These are phyloP conservation scores for Kwoniella europaea DNA, from an alignment of 768 basidiomycete genomes.

Conservation along the genomic window DNA sequence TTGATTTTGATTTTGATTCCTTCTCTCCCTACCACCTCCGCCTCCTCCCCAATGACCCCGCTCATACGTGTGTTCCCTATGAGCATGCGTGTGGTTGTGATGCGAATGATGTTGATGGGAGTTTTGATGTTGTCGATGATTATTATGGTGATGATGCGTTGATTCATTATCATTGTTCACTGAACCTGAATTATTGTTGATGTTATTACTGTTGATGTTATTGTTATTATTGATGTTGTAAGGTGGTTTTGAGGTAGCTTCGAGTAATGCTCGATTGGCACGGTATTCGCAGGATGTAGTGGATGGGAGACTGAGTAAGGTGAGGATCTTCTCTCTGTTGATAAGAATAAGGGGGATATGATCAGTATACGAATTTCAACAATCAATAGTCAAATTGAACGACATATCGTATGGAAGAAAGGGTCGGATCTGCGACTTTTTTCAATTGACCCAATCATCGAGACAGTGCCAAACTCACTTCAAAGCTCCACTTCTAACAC, in stretches of 20 bases:
- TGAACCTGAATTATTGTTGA: neutral
- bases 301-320: conserved; percentile 74
- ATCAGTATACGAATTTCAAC: too few relatives aligned
- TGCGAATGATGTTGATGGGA: conserved; percentile 14
- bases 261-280: conserved; percentile 65
- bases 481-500: conserved; percentile 77
- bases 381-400: too few relatives aligned
- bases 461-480: conserved; percentile 64
- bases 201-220: conserved; percentile 1
- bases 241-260: conserved; percentile 41
- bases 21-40: conserved; percentile 13
- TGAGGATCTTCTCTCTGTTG: conserved; percentile 75
- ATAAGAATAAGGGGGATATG: too few relatives aligned
- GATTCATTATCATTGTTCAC: neutral
- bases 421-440: conserved; percentile 12
- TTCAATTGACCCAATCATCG: conserved; percentile 10
- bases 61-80: conserved; percentile 8
- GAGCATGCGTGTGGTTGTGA: conserved; percentile 23
- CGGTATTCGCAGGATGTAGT: conserved; percentile 92
- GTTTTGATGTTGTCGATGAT: conserved; percentile 24
- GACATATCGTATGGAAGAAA: too few relatives aligned
- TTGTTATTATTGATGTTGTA: conserved; percentile 20
- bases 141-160: conserved; percentile 6
- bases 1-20: neutral
- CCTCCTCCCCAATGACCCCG: conserved; percentile 15